phyloP scores from a whole-genome alignment of 148 eudicot species.

The Suaeda aralocaspica region DNA sequence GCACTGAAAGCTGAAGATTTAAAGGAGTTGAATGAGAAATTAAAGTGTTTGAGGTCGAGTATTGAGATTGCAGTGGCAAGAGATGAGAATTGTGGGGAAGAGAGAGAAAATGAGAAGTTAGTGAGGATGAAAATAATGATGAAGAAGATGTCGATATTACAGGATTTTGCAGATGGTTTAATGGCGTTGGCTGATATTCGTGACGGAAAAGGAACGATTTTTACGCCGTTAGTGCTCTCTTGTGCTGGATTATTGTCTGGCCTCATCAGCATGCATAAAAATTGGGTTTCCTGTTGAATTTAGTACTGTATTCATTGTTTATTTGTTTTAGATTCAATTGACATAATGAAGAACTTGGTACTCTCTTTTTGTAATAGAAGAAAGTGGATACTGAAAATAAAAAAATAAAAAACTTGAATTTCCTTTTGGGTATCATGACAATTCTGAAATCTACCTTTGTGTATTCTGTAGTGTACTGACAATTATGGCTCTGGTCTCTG shows the following conservation, averaged over 20 bases:
- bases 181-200: slow-evolving; percentile 87
- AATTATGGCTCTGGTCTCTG: too few relatives aligned
- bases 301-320: not conserved
- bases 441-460: too few relatives aligned
- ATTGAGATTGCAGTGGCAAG: slow-evolving; percentile 38
- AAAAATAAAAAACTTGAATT: too few relatives aligned
- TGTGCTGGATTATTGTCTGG: slow-evolving; percentile 84
- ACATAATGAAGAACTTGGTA: not conserved
- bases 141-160: slow-evolving; percentile 76
- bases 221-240: slow-evolving; percentile 55
- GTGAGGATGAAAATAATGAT: slow-evolving; percentile 58
- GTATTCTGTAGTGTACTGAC: too few relatives aligned
- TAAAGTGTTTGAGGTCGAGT: slow-evolving; percentile 41
- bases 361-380: not conserved
- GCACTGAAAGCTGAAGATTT: slow-evolving; percentile 64
- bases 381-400: not conserved
- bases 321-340: not conserved
- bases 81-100: slow-evolving; percentile 37
- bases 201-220: slow-evolving; percentile 53
- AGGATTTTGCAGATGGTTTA: slow-evolving; percentile 82
- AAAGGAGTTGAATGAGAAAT: slow-evolving; percentile 41
- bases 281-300: slow-evolving; percentile 75
- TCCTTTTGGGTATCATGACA: too few relatives aligned
- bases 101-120: slow-evolving; percentile 32
- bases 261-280: slow-evolving; percentile 76